phyloP scores from a whole-genome alignment of 2,329 filamentous ascomycete genomes.

The Torrubiella hemipterigena region DNA sequence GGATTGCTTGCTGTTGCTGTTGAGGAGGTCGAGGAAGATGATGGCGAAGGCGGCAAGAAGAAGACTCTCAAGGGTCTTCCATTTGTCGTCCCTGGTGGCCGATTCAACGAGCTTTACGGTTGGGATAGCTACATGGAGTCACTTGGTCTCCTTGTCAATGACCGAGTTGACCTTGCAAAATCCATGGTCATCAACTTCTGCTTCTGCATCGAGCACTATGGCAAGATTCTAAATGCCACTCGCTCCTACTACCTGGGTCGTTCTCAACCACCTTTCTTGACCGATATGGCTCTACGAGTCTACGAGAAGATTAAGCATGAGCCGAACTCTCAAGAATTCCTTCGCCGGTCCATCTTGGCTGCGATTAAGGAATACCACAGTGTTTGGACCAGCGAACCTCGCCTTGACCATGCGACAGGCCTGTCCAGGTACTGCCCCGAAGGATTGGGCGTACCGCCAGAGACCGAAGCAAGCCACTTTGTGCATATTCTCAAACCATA shows the following conservation, averaged over 20 bases:
- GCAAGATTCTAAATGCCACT: conserved; percentile 95
- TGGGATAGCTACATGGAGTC: conserved; percentile 99
- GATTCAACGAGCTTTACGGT: conserved; percentile 96
- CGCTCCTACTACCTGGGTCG: conserved; percentile 89
- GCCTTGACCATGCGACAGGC: conserved; percentile 64
- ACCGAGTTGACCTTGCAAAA: conserved; percentile 78
- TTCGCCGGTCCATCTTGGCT: conserved; percentile 67
- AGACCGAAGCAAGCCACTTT: conserved; percentile 83
- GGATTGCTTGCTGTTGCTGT: conserved; percentile 85
- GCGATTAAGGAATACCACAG: conserved; percentile 95
- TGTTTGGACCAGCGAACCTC: conserved; percentile 72
- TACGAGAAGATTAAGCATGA: conserved; percentile 90
- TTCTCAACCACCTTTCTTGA: conserved; percentile 92
- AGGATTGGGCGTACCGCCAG: conserved; percentile 76
- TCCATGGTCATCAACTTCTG: conserved; percentile 94
- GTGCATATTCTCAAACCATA: conserved; percentile 73
- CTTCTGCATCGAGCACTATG: conserved; percentile 97
- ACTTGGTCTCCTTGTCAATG: conserved; percentile 74
- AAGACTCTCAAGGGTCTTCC: conserved; percentile 68
- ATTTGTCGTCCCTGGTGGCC: conserved; percentile 92
- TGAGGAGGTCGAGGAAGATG: conserved; percentile 55
- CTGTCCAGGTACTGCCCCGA: conserved; percentile 77
- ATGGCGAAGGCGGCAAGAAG: conserved; percentile 41
- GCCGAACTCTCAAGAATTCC: conserved; percentile 66
- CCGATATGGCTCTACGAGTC: conserved; percentile 89